These are phyloP conservation scores for Podaxis mareebaensis DNA, from an alignment of 768 basidiomycete genomes.

Conservation along the genomic window DNA sequence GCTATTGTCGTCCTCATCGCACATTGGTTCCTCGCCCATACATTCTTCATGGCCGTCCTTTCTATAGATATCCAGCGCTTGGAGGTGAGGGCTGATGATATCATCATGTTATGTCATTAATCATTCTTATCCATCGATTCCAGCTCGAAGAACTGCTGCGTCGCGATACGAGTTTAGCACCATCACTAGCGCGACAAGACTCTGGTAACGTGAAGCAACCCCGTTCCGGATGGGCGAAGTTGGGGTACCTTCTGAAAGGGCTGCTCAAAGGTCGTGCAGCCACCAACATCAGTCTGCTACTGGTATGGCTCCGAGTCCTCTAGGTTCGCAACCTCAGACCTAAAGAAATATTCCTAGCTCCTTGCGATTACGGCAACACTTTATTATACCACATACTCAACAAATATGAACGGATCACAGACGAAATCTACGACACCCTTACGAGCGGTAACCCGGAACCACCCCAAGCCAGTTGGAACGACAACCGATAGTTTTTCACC, in stretches of 20 bases:
- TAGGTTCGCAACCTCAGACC: conserved; percentile 15
- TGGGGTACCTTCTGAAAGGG: conserved; percentile 41
- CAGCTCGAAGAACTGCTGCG: conserved; percentile 85
- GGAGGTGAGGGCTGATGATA: conserved; percentile 52
- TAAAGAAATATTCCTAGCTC: conserved; percentile 45
- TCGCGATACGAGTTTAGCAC: conserved; percentile 61
- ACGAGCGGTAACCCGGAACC: conserved; percentile 34
- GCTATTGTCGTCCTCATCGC: conserved; percentile 93
- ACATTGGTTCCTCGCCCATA: conserved; percentile 97
- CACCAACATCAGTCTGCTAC: conserved; percentile 78
- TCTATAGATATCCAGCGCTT: conserved; percentile 95
- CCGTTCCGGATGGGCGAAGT: conserved; percentile 43
- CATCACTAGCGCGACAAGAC: conserved; percentile 36
- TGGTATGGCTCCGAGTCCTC: conserved; percentile 45
- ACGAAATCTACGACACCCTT: conserved; percentile 29
- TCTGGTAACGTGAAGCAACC: conserved; percentile 35
- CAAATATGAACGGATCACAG: conserved; percentile 31
- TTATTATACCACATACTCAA: conserved; percentile 70
- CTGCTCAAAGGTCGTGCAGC: conserved; percentile 66
- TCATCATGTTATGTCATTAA: not conserved
- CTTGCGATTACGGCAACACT: conserved; percentile 74
- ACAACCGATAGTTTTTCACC: conserved; percentile 35
- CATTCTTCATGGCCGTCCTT: conserved; percentile 92
- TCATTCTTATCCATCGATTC: conserved; percentile 15
- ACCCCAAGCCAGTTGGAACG: conserved; percentile 26